These are phyloP conservation scores for Murraya paniculata DNA, from an alignment of 345 rosid genomes.

Conservation along the genomic window DNA sequence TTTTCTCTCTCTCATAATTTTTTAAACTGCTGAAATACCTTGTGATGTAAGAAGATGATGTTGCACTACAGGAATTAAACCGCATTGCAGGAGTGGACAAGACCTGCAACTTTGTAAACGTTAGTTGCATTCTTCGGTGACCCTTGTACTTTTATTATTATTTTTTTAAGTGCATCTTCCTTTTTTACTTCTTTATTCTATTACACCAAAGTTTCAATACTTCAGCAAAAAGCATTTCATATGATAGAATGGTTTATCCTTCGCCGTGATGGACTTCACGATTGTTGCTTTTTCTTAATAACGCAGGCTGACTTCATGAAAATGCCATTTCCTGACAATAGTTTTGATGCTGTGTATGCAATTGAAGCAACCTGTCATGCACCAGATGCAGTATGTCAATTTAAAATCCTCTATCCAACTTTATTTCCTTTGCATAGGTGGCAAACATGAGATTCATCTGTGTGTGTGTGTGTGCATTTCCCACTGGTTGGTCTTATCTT, in stretches of 20 bases:
- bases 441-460: not conserved
- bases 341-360: conserved; percentile 90
- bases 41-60: conserved; percentile 4
- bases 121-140: conserved; percentile 24
- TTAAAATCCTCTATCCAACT: conserved; percentile 6
- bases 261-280: not conserved
- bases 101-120: conserved; percentile 94
- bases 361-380: conserved; percentile 99
- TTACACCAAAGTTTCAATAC: not conserved
- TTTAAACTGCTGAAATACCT: not conserved
- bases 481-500: not conserved
- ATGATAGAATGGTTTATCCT: not conserved
- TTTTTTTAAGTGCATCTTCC: not conserved
- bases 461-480: not conserved
- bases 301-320: conserved; percentile 98
- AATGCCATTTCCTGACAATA: conserved; percentile 91
- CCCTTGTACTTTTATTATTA: not conserved
- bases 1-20: not conserved
- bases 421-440: conserved; percentile 1
- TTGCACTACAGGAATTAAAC: conserved; percentile 65
- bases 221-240: not conserved
- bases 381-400: conserved; percentile 86
- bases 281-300: conserved; percentile 14
- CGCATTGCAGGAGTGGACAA: conserved; percentile 75
- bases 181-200: not conserved